Evolutionary conservation across 805 yeast genomes (phyloP).

Genomic region (Phaffomyces thermotolerans): DNA sequence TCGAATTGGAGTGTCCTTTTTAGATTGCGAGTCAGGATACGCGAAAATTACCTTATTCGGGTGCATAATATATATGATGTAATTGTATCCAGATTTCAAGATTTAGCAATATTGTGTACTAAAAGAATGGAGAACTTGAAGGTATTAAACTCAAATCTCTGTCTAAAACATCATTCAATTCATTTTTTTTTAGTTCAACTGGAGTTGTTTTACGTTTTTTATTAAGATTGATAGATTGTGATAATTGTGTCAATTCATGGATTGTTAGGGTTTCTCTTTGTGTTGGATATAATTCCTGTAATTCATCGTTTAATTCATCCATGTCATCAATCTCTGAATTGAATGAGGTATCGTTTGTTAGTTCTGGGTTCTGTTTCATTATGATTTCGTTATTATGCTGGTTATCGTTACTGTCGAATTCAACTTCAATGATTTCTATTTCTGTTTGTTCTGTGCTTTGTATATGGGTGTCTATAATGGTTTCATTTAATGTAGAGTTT

Average conservation of each 20-base stretch:
- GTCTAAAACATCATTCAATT: neutral
- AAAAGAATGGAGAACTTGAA: conserved; percentile 10
- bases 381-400: neutral
- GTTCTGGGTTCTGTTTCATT: neutral
- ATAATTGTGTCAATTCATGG: conserved; percentile 16
- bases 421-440: neutral
- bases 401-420: neutral
- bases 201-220: neutral
- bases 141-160: conserved; percentile 6
- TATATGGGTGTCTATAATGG: too few species aligned
- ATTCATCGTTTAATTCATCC: conserved; percentile 15
- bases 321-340: neutral
- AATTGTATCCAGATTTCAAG: too few species aligned
- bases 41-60: conserved; percentile 2
- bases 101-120: neutral
- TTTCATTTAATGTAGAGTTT: too few species aligned
- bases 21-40: neutral
- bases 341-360: neutral
- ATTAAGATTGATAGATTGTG: neutral
- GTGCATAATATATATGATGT: neutral
- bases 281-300: conserved; percentile 24
- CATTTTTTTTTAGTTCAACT: neutral
- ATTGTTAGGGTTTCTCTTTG: conserved; percentile 20
- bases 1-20: neutral
- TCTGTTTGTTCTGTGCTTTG: neutral